Base-by-base conservation (phyloP, 164 flowering plant species). In the Paratinospora sagittata region DNA sequence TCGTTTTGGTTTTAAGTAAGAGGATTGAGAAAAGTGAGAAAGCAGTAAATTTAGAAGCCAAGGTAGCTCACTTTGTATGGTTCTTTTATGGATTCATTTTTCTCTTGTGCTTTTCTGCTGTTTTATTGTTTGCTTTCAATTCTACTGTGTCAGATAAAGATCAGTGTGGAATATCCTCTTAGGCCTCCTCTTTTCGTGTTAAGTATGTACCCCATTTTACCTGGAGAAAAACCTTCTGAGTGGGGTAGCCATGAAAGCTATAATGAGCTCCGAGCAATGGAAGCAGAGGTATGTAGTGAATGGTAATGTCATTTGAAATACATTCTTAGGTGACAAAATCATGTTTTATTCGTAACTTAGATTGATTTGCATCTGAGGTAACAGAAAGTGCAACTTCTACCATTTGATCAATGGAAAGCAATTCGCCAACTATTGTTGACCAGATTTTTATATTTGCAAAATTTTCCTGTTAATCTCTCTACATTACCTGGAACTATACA, bases 101-200 rank as follows among this genome's bases (percentile, higher is more conserved):
- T 64, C 72, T 72, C 60, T 11, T 58, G 45, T 57, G 24, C 58
- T 64, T 41, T 11, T 67, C 66, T 57, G 63, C 37, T 21, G 39
- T 74, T 43, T 74, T 49, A 27, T 27, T 52, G 11, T 52, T 61
- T 66, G n/a, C 63, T 27, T 63, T 63, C 21, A 67, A 41, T 39
- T 77, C 27, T 70, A 13, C 67, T 68, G 45, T 84, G 73, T 75
- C 90, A 95, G 99, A 75, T 92, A 63, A 88, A 85, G 78, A 79
- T 95, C 78, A 85, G 93, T 76, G 81, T 78, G 89, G 99, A 95
- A 78, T 95, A 95, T 82, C 99, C 99, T 72, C 82, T 95, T 2
- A 84, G 97, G 82, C 96, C 97, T 66, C 97, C 99, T 34, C 82
- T 79, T 68, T 90, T 92, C 78, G 65, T 76, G 30, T 37, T 95